Evolutionary conservation across 2,329 filamentous ascomycete genomes (phyloP).

Genomic region (Monascus ruber): DNA sequence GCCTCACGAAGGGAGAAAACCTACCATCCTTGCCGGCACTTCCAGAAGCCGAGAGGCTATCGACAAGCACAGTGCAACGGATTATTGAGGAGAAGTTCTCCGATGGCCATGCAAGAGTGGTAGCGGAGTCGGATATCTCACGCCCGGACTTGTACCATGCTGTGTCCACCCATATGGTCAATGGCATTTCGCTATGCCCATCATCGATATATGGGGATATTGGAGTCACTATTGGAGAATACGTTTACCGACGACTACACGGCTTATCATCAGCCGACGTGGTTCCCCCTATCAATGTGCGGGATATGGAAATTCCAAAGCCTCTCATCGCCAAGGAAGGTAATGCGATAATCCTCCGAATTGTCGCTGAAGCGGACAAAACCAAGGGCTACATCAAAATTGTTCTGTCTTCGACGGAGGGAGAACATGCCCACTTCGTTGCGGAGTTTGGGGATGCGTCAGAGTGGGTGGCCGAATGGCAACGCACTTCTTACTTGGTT

Average conservation of each 20-base stretch:
- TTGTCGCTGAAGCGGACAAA: background rate
- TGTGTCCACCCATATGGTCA: conserved; percentile 56
- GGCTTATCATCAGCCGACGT: conserved; percentile 12
- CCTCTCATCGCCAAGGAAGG: conserved; percentile 40
- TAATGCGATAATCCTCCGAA: no score
- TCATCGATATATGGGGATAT: conserved; percentile 54
- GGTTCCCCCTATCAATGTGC: conserved; percentile 52
- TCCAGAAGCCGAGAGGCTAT: conserved; percentile 42
- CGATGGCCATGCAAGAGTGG: conserved; percentile 46
- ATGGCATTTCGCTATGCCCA: conserved; percentile 54
- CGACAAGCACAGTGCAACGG: conserved; percentile 55
- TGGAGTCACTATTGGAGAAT: conserved; percentile 54
- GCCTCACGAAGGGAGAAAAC: conserved; percentile 53
- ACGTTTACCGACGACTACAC: conserved; percentile 48
- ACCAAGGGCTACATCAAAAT: background rate
- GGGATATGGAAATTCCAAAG: conserved; percentile 57
- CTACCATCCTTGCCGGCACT: background rate
- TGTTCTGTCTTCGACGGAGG: background rate
- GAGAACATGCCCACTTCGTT: conserved; percentile 15
- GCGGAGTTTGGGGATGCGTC: conserved; percentile 15
- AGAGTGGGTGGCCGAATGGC: conserved; percentile 19
- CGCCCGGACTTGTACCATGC: conserved; percentile 52
- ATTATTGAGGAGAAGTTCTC: conserved; percentile 53
- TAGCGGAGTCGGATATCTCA: conserved; percentile 56
- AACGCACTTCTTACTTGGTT: conserved; percentile 17